These are phyloP conservation scores for Agarophyton chilense DNA, from an alignment of 23 red algal genomes.

Conservation along the genomic window DNA sequence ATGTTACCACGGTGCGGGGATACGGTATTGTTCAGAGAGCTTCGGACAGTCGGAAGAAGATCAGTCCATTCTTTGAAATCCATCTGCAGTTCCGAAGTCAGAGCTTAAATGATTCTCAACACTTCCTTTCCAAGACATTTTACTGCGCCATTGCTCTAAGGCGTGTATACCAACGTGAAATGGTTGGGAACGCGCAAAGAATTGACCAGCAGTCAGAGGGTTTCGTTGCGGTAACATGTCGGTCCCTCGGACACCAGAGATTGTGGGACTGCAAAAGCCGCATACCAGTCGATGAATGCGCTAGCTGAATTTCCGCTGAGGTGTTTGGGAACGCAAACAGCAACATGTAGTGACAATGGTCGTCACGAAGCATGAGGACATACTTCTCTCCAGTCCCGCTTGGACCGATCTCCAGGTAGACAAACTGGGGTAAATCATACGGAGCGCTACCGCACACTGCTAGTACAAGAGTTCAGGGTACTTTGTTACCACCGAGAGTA, in stretches of 20 bases:
- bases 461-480: background rate
- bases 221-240: background rate
- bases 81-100: background rate
- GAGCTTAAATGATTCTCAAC: background rate
- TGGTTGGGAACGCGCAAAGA: background rate
- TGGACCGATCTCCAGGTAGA: background rate
- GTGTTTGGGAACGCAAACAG: background rate
- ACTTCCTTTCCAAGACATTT: background rate
- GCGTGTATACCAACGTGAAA: background rate
- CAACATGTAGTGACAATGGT: background rate
- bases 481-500: background rate
- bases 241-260: background rate
- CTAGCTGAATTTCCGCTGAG: background rate
- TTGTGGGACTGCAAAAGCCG: background rate
- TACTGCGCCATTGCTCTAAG: background rate
- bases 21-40: background rate
- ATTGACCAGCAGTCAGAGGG: background rate
- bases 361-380: background rate
- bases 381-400: background rate
- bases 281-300: conserved; percentile 12
- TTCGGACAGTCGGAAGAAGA: background rate
- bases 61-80: background rate
- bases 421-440: background rate
- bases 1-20: background rate
- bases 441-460: background rate